phyloP scores from a whole-genome alignment of 2,329 filamentous ascomycete genomes.

The Venturia asperata region DNA sequence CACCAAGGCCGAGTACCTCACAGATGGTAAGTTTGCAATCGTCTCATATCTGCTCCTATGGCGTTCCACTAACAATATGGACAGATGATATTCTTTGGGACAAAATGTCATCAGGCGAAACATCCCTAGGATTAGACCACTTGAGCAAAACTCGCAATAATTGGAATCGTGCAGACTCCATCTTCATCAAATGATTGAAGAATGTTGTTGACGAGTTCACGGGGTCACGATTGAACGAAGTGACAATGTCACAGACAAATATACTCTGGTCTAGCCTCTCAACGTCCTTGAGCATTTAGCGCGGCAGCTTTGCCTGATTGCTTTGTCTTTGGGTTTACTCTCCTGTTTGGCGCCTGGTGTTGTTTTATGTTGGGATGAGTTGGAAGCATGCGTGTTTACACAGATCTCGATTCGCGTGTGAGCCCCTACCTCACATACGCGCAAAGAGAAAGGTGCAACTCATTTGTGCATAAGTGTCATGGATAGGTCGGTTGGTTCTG shows the following conservation, averaged over 20 bases:
- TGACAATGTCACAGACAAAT: background rate
- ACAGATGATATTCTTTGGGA: slow-evolving; percentile 43
- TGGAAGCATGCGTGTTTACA: background rate
- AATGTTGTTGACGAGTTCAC: background rate
- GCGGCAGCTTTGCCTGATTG: background rate
- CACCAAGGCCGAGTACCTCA: slow-evolving; percentile 72
- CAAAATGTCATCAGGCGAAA: slow-evolving; percentile 33
- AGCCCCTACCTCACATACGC: background rate
- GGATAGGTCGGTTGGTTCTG: background rate
- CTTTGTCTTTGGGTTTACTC: slow-evolving; percentile 8
- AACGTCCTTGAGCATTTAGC: slow-evolving; percentile 4
- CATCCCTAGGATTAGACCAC: slow-evolving; percentile 51
- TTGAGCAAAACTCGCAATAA: slow-evolving; percentile 54
- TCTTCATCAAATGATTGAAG: slow-evolving; percentile 52
- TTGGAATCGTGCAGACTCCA: slow-evolving; percentile 55
- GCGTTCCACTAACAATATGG: slow-evolving; percentile 20
- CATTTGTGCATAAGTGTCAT: background rate
- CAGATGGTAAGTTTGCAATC: slow-evolving; percentile 62
- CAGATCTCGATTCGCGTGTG: background rate
- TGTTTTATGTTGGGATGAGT: background rate
- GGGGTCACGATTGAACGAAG: background rate
- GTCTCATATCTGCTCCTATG: background rate
- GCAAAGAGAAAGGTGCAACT: background rate
- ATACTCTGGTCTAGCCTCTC: background rate
- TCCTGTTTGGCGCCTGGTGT: slow-evolving; percentile 6